A percentile compares a stretch with the other conserved stretches of the same genome.
phyloP scores from a whole-genome alignment of 805 yeast genomes.

The Starmerella etchellsii region DNA sequence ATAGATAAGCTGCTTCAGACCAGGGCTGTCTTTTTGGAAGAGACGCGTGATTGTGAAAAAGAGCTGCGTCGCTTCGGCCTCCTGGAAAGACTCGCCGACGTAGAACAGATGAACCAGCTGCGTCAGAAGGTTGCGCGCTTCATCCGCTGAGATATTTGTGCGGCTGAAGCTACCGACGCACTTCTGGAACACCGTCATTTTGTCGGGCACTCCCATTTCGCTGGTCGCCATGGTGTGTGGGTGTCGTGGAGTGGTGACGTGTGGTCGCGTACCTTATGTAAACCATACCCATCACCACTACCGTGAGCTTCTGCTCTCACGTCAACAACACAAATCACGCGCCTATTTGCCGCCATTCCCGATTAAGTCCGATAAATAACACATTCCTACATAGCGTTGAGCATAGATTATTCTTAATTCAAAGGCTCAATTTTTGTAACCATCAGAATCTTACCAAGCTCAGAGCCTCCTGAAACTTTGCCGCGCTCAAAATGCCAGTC shows the following conservation, averaged over 20 bases:
- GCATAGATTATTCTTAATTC: too few species aligned
- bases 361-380: too few species aligned
- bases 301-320: background rate
- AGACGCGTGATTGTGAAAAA: constrained; percentile 89
- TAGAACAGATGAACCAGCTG: constrained; percentile 71
- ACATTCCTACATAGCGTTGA: too few species aligned
- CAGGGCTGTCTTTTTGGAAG: constrained; percentile 80
- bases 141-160: constrained; percentile 74
- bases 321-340: too few species aligned
- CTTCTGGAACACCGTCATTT: constrained; percentile 95
- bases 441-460: background rate
- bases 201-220: constrained; percentile 68
- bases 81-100: constrained; percentile 77
- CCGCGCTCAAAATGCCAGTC: constrained; percentile 28
- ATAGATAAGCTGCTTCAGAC: constrained; percentile 83
- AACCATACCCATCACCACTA: too few species aligned
- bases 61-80: constrained; percentile 78
- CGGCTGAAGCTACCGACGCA: constrained; percentile 87
- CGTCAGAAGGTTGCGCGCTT: constrained; percentile 72
- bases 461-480: constrained; percentile 7
- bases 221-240: background rate
- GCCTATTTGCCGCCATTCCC: too few species aligned
- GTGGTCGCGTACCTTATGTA: background rate
- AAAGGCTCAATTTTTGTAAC: too few species aligned
- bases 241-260: background rate